Percentiles rank a stretch among this genome's conserved stretches.
These are phyloP conservation scores for Phytophthora hybrid DNA, from an alignment of 352 stramenopile genomes.

Conservation along the genomic window DNA sequence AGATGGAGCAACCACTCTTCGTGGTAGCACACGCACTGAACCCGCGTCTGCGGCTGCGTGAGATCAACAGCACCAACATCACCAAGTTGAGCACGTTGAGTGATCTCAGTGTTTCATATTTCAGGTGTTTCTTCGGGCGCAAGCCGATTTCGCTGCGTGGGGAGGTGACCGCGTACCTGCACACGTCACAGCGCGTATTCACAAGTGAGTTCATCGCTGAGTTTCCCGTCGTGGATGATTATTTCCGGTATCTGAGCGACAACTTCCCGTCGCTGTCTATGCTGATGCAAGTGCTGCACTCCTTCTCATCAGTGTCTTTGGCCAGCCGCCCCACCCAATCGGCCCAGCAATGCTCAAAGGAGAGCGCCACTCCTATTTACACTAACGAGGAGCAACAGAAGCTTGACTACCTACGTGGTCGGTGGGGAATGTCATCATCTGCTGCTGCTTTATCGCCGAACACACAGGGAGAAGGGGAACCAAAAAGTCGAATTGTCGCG, in stretches of 20 bases:
- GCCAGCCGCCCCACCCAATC: conserved; percentile 7
- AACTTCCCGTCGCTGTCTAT: conserved; percentile 66
- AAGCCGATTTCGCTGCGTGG: conserved; percentile 61
- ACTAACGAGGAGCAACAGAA: conserved; percentile 35
- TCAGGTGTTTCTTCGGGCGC: conserved; percentile 50
- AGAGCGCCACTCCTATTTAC: conserved; percentile 11
- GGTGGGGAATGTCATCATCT: conserved; percentile 30
- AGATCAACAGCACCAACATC: conserved; percentile 49
- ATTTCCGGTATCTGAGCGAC: conserved; percentile 73
- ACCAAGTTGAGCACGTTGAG: conserved; percentile 72
- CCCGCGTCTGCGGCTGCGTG: conserved; percentile 54
- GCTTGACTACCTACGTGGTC: conserved; percentile 36
- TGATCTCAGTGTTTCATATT: conserved; percentile 69
- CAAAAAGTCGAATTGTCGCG: conserved; percentile 25
- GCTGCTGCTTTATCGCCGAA: conserved; percentile 2
- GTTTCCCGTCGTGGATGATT: conserved; percentile 69
- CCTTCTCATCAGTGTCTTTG: conserved; percentile 47
- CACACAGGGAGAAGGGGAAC: conserved; percentile 4
- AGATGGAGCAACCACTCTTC: conserved; percentile 74
- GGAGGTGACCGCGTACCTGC: conserved; percentile 76
- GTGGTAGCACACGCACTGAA: conserved; percentile 69
- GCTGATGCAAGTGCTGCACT: conserved; percentile 71
- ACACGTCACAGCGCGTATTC: conserved; percentile 64
- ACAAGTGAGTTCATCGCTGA: conserved; percentile 56
- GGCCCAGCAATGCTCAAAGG: conserved; percentile 19